These are phyloP conservation scores for Ruellia speciosa DNA, from an alignment of 305 asterid species.

Conservation along the genomic window DNA sequence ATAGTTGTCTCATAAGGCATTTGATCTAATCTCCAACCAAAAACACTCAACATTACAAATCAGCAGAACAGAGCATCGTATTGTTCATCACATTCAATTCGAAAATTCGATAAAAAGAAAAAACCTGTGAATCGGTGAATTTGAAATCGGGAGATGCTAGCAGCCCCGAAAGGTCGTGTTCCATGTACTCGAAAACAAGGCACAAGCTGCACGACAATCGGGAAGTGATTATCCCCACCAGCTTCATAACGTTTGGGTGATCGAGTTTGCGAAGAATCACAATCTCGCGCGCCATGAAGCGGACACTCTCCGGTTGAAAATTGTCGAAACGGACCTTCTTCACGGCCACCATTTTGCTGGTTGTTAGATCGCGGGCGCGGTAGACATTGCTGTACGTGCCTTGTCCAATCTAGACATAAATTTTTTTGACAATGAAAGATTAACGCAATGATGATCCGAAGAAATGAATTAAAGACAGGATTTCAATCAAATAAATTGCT, in stretches of 20 bases:
- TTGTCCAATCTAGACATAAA: conserved; percentile 62
- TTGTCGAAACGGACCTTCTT: conserved; percentile 90
- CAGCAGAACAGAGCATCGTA: not conserved
- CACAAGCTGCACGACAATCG: conserved; percentile 57
- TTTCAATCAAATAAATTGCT: conserved; percentile 21
- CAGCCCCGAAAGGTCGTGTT: conserved; percentile 81
- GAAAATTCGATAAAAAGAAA: not conserved
- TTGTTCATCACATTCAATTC: not conserved
- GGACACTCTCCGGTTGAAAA: conserved; percentile 80
- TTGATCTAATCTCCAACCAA: conserved; percentile 40
- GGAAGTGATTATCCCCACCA: conserved; percentile 80
- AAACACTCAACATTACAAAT: conserved; percentile 6
- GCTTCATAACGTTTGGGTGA: conserved; percentile 83
- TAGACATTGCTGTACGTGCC: conserved; percentile 93
- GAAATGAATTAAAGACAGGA: conserved; percentile 26
- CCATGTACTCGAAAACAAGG: conserved; percentile 93
- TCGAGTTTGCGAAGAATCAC: conserved; percentile 65
- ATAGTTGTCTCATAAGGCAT: conserved; percentile 66
- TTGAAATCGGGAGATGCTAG: conserved; percentile 60
- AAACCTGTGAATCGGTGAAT: conserved; percentile 81
- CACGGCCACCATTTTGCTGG: conserved; percentile 63
- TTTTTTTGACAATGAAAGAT: not conserved
- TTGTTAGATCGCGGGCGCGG: conserved; percentile 66
- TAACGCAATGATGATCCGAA: conserved; percentile 22
- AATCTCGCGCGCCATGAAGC: conserved; percentile 86